Percentiles rank a stretch among this genome's conserved stretches.
These are phyloP conservation scores for Alopecurus myosuroides DNA, from an alignment of 176 grass and related monocot genomes.

Conservation along the genomic window DNA sequence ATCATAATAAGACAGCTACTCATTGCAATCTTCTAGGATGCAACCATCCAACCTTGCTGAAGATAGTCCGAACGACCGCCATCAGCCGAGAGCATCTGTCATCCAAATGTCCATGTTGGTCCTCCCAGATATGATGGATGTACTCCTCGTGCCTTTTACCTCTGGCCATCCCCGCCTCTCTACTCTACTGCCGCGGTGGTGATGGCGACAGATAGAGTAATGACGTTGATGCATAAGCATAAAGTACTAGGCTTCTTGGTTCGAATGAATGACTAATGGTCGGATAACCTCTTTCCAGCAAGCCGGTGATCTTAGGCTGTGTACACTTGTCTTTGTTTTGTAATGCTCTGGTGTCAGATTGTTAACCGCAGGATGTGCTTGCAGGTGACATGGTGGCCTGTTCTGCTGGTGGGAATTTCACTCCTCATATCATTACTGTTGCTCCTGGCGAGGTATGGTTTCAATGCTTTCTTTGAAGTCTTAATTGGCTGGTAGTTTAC, in stretches of 20 bases:
- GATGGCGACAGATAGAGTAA: not conserved
- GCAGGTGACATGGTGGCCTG: conserved; percentile 68
- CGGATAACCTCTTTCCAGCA: not conserved
- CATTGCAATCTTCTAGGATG: no score
- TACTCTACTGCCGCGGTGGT: not conserved
- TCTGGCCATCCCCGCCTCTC: not conserved
- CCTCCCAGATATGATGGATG: not conserved
- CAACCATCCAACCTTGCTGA: no score
- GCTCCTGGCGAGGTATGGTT: conserved; percentile 85
- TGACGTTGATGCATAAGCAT: not conserved
- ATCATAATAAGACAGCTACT: no score
- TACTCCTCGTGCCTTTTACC: not conserved
- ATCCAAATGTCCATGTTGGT: no score
- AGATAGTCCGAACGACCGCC: no score
- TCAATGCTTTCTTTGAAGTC: not conserved
- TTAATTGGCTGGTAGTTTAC: not conserved
- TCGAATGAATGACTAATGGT: not conserved
- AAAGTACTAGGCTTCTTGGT: not conserved
- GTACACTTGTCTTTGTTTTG: not conserved
- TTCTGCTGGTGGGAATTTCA: conserved; percentile 89
- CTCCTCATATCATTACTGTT: conserved; percentile 88
- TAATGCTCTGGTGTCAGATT: not conserved
- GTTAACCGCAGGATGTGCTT: not conserved
- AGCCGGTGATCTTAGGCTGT: not conserved
- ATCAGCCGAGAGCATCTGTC: no score